Evolutionary conservation across 768 basidiomycete species (phyloP).

Genomic region (Coprinopsis cinerea): DNA sequence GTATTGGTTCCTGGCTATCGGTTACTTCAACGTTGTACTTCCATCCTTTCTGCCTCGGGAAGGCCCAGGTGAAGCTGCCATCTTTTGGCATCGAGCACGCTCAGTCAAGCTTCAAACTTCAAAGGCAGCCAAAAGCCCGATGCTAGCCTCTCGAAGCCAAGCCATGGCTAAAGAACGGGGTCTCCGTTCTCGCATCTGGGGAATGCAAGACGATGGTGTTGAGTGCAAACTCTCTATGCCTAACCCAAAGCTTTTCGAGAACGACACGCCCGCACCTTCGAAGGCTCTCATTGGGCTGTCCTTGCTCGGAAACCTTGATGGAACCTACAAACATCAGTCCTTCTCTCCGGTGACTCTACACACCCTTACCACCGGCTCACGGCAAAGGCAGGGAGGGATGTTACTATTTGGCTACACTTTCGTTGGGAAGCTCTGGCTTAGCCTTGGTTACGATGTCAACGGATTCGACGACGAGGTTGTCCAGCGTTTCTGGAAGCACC

Average conservation of each 20-base stretch:
- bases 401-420: conserved; percentile 80
- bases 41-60: conserved; percentile 61
- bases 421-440: conserved; percentile 70
- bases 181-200: conserved; percentile 57
- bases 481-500: conserved; percentile 60
- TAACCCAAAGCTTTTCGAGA: conserved; percentile 9
- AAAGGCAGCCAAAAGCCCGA: conserved; percentile 54
- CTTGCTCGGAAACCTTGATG: conserved; percentile 80
- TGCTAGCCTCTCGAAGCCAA: conserved; percentile 54
- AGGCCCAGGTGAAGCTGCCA: conserved; percentile 27
- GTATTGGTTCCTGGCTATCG: conserved; percentile 79
- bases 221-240: conserved; percentile 29
- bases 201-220: conserved; percentile 64
- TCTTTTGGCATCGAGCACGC: conserved; percentile 74
- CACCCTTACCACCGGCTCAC: conserved; percentile 75
- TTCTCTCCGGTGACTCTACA: conserved; percentile 59
- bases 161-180: conserved; percentile 65
- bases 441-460: conserved; percentile 74
- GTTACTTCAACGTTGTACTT: conserved; percentile 78
- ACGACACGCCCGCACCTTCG: conserved; percentile 38
- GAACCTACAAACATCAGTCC: conserved; percentile 63
- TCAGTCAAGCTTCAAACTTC: conserved; percentile 64
- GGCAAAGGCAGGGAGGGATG: conserved; percentile 75
- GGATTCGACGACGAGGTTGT: conserved; percentile 62
- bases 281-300: conserved; percentile 71